Evolutionary conservation across 768 basidiomycete genomes (phyloP).

Genomic region (Clitopilus passeckerianus): DNA sequence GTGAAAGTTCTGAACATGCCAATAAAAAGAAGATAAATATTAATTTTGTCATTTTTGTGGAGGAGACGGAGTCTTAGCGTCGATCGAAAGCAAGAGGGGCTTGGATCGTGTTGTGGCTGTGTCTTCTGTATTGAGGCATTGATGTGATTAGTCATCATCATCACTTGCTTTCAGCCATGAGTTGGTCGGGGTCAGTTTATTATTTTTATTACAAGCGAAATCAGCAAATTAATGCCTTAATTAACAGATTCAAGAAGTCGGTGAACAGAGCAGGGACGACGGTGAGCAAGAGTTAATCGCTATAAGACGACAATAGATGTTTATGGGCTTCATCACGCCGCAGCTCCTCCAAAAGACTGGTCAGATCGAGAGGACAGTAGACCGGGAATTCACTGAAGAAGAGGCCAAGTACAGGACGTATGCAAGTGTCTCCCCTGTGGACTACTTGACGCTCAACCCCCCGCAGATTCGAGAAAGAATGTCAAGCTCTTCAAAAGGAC

Average conservation of each 20-base stretch:
- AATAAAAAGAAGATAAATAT: not conserved
- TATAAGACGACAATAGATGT: constrained; percentile 10
- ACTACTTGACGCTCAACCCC: constrained; percentile 7
- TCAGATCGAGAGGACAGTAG: constrained; percentile 93
- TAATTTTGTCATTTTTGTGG: not conserved
- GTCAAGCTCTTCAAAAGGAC: constrained; percentile 88
- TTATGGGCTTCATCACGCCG: not conserved
- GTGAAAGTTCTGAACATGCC: not conserved
- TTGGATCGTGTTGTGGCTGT: not conserved
- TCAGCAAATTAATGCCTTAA: not conserved
- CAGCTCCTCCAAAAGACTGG: constrained; percentile 97
- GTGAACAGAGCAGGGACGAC: constrained; percentile 90
- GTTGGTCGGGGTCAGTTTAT: constrained; percentile 23
- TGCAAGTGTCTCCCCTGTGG: constrained; percentile 23
- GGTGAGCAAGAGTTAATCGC: constrained; percentile 33
- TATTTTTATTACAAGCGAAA: not conserved
- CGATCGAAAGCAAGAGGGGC: not conserved
- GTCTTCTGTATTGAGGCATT: not conserved
- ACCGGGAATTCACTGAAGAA: constrained; percentile 90
- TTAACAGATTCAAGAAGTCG: constrained; percentile 83
- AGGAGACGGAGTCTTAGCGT: not conserved
- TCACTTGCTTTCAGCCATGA: constrained; percentile 14
- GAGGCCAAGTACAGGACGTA: constrained; percentile 88
- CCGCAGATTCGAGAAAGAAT: constrained; percentile 94
- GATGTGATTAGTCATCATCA: constrained; percentile 1